Base-by-base conservation (phyloP, 139 green algal species). In the Ostreobium quekettii region DNA sequence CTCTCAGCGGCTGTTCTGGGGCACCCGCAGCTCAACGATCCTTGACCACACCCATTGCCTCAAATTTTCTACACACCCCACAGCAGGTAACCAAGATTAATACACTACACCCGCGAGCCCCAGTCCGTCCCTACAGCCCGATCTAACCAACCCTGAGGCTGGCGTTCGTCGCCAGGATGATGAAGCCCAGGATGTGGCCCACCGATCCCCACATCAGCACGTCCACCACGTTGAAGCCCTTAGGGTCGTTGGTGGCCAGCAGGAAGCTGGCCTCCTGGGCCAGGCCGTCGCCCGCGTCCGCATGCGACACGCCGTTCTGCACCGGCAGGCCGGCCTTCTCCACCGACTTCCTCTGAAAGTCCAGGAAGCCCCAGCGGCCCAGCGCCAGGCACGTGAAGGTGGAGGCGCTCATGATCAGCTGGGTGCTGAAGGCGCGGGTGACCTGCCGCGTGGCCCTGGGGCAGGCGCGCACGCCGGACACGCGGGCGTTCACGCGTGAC, bases 221-320 rank as follows among this genome's bases (percentile, higher is more conserved):
- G 60, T 95, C 89, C 26, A 95, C 76, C 35, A 95, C 66, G 58
- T 77, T 91, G 83, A 96, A 95, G 33, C 89, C 85, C 42, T 78
- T 83, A 29, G 89, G 89, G 74, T 96, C 89, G 67, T 83, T 84
- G 46, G 81, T 82, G 65, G 75, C 76, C 48, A 74, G 87, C 39
- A 92, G 66, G 48, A 83, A 86, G 22, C 60, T 66, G 19, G 76
- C 78, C 70, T 93, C 85, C 59, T 83, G 42, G 19, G 83, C 80
- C 39, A 85, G 77, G 3, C 46, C 69, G 72, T 96, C 91, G 32
- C 88, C 88, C 7, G 89, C 89, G 30, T 88, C 81, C 19, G 64
- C 46, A 74, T 95, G 76, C 29, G 85, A 80, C 38, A 79, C 30
- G 47, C 78, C 88, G 70, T 95, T 93, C 80, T 95, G 87, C 47